Evolutionary conservation across 495 filamentous ascomycete genomes (phyloP), one percentile per base, ranked within the genome.

Genomic region (Melanomma pulvis-pyrius): DNA sequence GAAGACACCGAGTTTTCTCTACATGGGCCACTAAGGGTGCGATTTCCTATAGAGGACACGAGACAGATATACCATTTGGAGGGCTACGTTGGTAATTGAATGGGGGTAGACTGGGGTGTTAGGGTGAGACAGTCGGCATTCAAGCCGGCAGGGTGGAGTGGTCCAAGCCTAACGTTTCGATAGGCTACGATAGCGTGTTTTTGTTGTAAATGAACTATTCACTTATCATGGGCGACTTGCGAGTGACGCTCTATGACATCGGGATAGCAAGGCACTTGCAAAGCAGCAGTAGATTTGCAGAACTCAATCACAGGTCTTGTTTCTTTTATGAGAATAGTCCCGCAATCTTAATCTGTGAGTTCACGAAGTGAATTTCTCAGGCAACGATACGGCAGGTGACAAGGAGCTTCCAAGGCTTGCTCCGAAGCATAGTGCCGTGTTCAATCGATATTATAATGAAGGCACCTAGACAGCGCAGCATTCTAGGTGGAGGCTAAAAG

Each of bases 161-260:
- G 55, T 46, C n/a, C 25, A 51, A 34, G 41, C 34, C n/a, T 52
- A 3, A 64, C 24, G 59, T 64, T 55, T 25, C 50, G 21, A 53
- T 46, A 47, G 54, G 44, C 39, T 47, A 60, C 64, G 66, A 69
- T 64, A 64, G 44, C 66, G 66, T 64, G 30, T 54, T 44, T 49
- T 63, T 30, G 41, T 52, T 59, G 60, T 69, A 60, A 47, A 57
- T 64, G 61, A 28, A 48, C 32, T 22, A 26, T 34, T 21, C 39
- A 22, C 24, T 54, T 30, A 24, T 44, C 21, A 19, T 22, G 15
- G 2, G 54, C 12, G 26, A 30, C 32, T 13, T 19, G 41, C 17
- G 39, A 3, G 39, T 44, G 39, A 44, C 17, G 2, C n/a, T 17
- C n/a, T 44, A 11, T 6, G 9, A 15, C 17, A 7, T 15, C n/a